phyloP scores from a whole-genome alignment of 148 eudicot species.

The Rheum nobile region DNA sequence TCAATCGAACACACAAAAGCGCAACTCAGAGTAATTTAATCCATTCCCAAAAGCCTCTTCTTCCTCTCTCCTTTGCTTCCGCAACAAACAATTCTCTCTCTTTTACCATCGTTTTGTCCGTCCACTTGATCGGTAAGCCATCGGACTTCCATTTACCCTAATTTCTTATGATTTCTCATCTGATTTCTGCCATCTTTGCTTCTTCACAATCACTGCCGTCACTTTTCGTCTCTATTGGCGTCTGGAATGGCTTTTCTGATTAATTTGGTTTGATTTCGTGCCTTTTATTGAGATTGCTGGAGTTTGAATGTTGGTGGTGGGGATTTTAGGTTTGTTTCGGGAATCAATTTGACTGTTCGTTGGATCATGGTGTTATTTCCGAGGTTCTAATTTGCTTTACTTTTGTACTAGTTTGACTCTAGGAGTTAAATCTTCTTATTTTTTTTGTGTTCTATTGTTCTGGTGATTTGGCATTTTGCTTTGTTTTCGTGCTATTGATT shows the following conservation, averaged over 20 bases:
- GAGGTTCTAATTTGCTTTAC: not conserved
- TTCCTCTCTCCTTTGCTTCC: not conserved
- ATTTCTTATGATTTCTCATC: not conserved
- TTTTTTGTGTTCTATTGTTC: not conserved
- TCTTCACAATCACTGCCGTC: not conserved
- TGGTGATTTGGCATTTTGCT: not conserved
- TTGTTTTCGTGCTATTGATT: not conserved
- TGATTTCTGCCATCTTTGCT: not conserved
- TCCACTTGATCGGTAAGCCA: not conserved
- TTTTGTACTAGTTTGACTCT: not conserved
- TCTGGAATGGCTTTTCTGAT: not conserved
- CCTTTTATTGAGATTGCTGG: not conserved
- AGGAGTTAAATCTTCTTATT: not conserved
- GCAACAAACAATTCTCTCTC: not conserved
- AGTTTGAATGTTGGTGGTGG: not conserved
- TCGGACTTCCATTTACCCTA: not conserved
- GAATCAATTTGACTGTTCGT: not conserved
- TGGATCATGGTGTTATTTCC: not conserved
- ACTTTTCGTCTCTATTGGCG: not conserved
- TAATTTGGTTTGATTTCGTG: not conserved
- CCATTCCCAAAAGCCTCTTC: not conserved
- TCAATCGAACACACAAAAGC: not conserved
- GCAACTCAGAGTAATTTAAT: not conserved
- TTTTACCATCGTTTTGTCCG: slow-evolving; percentile 5
- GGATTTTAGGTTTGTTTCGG: not conserved